phyloP scores from a whole-genome alignment of 495 filamentous ascomycete species.

The Emericellopsis terricola region DNA sequence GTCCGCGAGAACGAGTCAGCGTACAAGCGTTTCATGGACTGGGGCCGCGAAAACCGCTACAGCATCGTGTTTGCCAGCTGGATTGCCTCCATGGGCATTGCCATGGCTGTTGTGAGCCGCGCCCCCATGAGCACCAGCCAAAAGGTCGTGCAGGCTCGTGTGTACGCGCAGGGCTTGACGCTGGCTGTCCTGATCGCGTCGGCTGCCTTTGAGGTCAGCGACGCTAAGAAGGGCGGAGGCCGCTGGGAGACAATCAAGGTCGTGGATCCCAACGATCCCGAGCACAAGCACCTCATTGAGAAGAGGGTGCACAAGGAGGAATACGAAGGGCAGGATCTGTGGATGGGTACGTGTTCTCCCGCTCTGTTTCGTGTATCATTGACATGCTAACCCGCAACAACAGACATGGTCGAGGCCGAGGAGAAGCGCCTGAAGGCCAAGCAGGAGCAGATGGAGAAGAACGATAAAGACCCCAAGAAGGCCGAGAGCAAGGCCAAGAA shows the following conservation, averaged over 20 bases:
- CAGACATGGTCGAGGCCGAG: constrained; percentile 64
- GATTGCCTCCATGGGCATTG: constrained; percentile 64
- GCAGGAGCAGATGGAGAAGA: constrained; percentile 5
- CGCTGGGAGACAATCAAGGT: constrained; percentile 58
- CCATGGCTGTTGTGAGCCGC: constrained; percentile 58
- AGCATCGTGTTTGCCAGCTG: constrained; percentile 72
- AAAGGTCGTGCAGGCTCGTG: constrained; percentile 93
- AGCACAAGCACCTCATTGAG: constrained; percentile 53
- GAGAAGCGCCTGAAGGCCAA: constrained; percentile 37
- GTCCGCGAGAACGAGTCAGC: constrained; percentile 31
- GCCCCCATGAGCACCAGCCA: constrained; percentile 57
- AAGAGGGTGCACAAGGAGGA: constrained; percentile 55
- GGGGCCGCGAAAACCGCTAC: constrained; percentile 69
- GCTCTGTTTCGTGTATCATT: background rate
- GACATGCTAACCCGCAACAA: background rate
- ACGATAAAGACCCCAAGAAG: too few relatives aligned
- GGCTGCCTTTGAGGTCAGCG: constrained; percentile 77
- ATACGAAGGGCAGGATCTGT: constrained; percentile 67
- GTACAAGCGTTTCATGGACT: constrained; percentile 29
- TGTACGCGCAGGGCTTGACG: constrained; percentile 94
- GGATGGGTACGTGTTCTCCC: constrained; percentile 43
- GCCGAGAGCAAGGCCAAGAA: too few relatives aligned
- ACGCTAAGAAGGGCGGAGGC: constrained; percentile 58
- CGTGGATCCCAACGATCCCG: constrained; percentile 51
- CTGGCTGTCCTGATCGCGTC: constrained; percentile 73